phyloP scores from a whole-genome alignment of 2,329 filamentous ascomycete species.

The Epichloe amarillans region DNA sequence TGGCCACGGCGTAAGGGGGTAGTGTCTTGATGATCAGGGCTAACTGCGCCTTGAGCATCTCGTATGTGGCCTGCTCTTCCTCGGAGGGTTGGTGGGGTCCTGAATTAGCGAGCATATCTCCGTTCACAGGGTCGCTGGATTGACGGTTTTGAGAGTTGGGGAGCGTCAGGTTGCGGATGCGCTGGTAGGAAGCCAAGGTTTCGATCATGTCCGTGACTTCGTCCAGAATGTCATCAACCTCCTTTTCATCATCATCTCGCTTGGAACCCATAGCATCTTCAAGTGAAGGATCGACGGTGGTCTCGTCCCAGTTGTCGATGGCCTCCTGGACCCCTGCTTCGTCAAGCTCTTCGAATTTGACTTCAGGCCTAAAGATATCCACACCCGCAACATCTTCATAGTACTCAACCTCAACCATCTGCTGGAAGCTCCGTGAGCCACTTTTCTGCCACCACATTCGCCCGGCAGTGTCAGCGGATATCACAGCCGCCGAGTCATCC shows the following conservation, averaged over 20 bases:
- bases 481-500: conserved; percentile 58
- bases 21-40: conserved; percentile 59
- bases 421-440: conserved; percentile 52
- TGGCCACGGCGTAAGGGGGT: conserved; percentile 75
- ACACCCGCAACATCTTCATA: conserved; percentile 27
- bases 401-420: conserved; percentile 42
- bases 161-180: conserved; percentile 60
- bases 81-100: conserved; percentile 54
- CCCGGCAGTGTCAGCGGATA: conserved; percentile 53
- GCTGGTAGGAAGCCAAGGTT: conserved; percentile 64
- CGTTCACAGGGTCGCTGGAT: conserved; percentile 47
- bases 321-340: conserved; percentile 38
- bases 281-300: conserved; percentile 42
- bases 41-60: conserved; percentile 63
- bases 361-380: conserved; percentile 20
- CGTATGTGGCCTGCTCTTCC: conserved; percentile 49
- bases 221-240: conserved; percentile 54
- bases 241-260: conserved; percentile 48
- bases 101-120: conserved; percentile 54
- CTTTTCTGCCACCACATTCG: conserved; percentile 66
- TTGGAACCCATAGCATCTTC: conserved; percentile 38
- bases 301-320: conserved; percentile 46
- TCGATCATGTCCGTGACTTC: conserved; percentile 66
- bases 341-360: conserved; percentile 30
- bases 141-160: conserved; percentile 50